Evolutionary conservation across 1,284 basidiomycete genomes (phyloP).

Genomic region (Caloboletus inedulis): DNA sequence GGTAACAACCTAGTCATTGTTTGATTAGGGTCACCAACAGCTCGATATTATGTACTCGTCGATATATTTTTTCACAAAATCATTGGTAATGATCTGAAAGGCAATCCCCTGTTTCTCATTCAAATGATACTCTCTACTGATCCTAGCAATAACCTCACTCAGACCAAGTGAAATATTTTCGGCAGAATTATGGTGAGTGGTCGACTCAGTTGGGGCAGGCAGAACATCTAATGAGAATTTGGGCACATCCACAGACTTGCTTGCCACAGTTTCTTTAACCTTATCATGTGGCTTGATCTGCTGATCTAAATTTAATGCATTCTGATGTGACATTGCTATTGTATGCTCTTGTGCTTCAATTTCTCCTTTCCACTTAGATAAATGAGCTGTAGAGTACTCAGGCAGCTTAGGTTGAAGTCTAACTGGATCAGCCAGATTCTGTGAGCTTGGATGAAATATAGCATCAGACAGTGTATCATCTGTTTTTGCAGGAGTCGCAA

Average conservation of each 20-base stretch:
- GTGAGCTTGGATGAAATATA: too few relatives aligned
- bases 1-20: too few relatives aligned
- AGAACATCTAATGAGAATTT: neutral
- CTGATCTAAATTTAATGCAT: neutral
- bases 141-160: neutral
- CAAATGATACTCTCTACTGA: neutral
- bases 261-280: neutral
- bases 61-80: neutral
- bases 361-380: neutral
- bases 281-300: neutral
- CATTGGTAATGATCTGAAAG: neutral
- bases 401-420: too few relatives aligned
- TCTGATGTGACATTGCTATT: neutral
- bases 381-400: neutral
- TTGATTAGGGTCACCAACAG: too few relatives aligned
- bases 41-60: too few relatives aligned
- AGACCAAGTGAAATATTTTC: too few relatives aligned
- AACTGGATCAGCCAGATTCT: too few relatives aligned
- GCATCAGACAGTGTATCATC: too few relatives aligned
- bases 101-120: neutral
- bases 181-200: neutral
- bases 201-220: neutral
- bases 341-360: neutral
- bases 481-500: too few relatives aligned
- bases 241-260: neutral